Evolutionary conservation across 345 rosid species (phyloP), one percentile per base, ranked within the genome.

Genomic region (Citrus australasica): DNA sequence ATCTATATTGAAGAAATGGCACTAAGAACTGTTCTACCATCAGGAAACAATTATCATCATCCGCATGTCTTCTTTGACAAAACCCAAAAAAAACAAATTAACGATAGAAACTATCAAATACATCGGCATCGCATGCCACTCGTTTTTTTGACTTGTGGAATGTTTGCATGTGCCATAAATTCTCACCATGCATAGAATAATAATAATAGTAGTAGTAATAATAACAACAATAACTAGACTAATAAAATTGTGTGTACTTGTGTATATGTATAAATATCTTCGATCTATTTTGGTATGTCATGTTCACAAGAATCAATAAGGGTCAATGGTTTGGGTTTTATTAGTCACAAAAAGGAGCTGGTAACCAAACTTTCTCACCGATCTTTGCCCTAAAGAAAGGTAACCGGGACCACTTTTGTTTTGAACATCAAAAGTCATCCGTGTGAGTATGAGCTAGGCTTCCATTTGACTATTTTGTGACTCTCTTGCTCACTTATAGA

Each of bases 341-440:
- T 75, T 84, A 85, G 89, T 83, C 89, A 83, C 76, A 61, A 83
- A 84, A 79, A 60, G 87, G 83, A 81, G 90, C 88, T 70, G 88
- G 86, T 85, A 76, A 88, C 85, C 88, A 80, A 83, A 85, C 78
- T 84, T 84, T 82, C 80, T 82, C 85, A 84, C 89, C 83, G 14
- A 58, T 51, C 58, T 71, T 75, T 59, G 65, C 27, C 58, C 79
- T 7, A 79, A 71, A 33, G 48, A 62, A 78, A 75, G 76, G 30
- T 24, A 13, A 64, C 2, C 4, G 27, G 64, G 84, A 76, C 76
- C 80, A 75, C 82, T 73, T 66, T 78, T 30, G 76, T 73, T 66
- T 78, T 30, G 76, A 76, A 80, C 79, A 71, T 37, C 19, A 24
- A 80, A 84, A 84, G 87, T 86, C 90, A 28, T 84, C 80, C 74